A percentile compares a stretch with the other conserved stretches of the same genome.
phyloP scores from a whole-genome alignment of 2,329 filamentous ascomycete species.

The Exophiala mesophila region DNA sequence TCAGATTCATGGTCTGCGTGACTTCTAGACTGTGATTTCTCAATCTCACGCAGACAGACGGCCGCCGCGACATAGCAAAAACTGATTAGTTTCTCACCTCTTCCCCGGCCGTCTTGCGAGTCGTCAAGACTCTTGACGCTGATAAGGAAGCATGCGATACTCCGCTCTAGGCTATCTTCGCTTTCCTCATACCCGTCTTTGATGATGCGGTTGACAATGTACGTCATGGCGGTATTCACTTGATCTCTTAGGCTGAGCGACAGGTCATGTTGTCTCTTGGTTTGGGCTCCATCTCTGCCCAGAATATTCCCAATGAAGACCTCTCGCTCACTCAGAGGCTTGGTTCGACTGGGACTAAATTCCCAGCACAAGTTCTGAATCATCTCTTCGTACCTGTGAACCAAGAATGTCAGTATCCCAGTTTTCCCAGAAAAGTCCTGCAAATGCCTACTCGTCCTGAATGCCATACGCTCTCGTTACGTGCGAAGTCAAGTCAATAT shows the following conservation, averaged over 20 bases:
- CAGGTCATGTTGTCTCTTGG: conserved; percentile 37
- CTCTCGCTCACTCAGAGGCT: conserved; percentile 48
- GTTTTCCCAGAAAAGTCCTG: neutral
- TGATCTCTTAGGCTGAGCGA: conserved; percentile 42
- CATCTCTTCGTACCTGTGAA: conserved; percentile 49
- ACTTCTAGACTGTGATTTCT: conserved; percentile 31
- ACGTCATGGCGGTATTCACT: conserved; percentile 38
- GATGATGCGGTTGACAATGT: conserved; percentile 42
- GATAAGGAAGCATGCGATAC: conserved; percentile 45
- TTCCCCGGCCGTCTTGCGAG: conserved; percentile 26
- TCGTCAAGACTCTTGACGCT: conserved; percentile 37
- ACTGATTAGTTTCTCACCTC: conserved; percentile 39
- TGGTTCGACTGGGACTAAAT: conserved; percentile 38
- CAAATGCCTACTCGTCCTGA: conserved; percentile 14
- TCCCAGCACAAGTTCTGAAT: conserved; percentile 46
- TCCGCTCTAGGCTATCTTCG: conserved; percentile 43
- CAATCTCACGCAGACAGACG: conserved; percentile 48
- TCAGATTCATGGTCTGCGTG: no score
- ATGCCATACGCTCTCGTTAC: conserved; percentile 19
- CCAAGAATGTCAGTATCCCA: neutral
- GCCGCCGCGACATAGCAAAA: conserved; percentile 52
- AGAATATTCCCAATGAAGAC: conserved; percentile 56
- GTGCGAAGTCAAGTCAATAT: conserved; percentile 14
- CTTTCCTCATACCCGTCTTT: conserved; percentile 34
- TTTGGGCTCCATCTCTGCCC: conserved; percentile 42